Evolutionary conservation across 192 early-diverging fungal species (phyloP), one percentile per base, ranked within the genome.

Genomic region (Ambispora gerdemannii): DNA sequence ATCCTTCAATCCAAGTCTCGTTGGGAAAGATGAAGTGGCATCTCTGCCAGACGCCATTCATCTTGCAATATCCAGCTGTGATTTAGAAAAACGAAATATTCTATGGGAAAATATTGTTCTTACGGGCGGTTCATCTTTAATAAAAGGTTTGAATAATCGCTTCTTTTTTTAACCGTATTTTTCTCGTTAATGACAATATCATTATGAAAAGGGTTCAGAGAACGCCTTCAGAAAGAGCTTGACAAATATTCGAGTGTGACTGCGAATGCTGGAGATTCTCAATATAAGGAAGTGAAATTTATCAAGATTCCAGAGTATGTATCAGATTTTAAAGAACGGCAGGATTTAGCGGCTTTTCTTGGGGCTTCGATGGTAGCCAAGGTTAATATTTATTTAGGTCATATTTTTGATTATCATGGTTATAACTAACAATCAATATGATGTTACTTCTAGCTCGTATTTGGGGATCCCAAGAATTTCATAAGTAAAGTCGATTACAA

Each of bases 341-440:
- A 78, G 59, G 80, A 89, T 34, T 87, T 88, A 75, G 78, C 89
- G 1, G 82, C 86, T 28, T 97, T 86, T 76, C 75, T 97, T 10
- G 96, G 96, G 7, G 93, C 86, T 15, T 84, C 84, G 28, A 93
- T 98, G 77, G 86, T 90, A 62, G 92, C 92, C 49, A 95, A 94
- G 86, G 87, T 96, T 77, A 75, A 55, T 52, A 31, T 25, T 28
- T 15, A 22, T n/a, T 56, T 43, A 10, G 31, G 10, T n/a, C 32
- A 24, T 32, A 74, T 4, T 6, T 28, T 19, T 49, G 2, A 24
- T 31, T 34, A 4, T 30, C 50, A 38, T 72, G n/a, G 33, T 50
- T 25, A 31, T 24, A 33, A 0, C n/a, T 24, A 67, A 70, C n/a
- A 35, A 32, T n/a, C 27, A 11, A 13, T 35, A 13, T 28, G 25